phyloP scores from a whole-genome alignment of 116 monocot genomes.

The Iris pallida region DNA sequence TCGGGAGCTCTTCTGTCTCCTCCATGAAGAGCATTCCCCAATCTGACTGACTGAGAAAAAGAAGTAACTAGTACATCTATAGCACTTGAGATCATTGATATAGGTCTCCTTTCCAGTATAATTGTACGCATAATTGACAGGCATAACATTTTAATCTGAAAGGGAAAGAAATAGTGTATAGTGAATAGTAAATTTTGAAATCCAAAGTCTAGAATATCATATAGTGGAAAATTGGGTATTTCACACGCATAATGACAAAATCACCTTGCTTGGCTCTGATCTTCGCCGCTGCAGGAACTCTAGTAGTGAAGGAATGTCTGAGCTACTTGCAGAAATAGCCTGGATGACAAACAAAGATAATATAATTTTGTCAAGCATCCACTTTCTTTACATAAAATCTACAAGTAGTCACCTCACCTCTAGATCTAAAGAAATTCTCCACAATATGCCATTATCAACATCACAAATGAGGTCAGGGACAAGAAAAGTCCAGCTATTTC shows the following conservation, averaged over 20 bases:
- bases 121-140: constrained; percentile 60
- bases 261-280: constrained; percentile 66
- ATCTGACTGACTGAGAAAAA: constrained; percentile 58
- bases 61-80: constrained; percentile 73
- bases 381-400: not conserved
- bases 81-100: constrained; percentile 58
- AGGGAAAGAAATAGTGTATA: constrained; percentile 4
- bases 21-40: constrained; percentile 33
- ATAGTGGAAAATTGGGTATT: not conserved
- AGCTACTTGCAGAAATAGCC: constrained; percentile 95
- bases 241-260: not conserved
- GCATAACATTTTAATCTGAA: constrained; percentile 73
- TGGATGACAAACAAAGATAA: constrained; percentile 19
- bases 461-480: constrained; percentile 93
- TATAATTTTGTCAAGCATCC: not conserved
- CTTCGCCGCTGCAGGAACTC: constrained; percentile 86
- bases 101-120: constrained; percentile 78
- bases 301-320: constrained; percentile 70
- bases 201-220: not conserved
- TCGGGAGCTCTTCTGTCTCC: constrained; percentile 26
- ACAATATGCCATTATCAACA: constrained; percentile 84
- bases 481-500: constrained; percentile 80
- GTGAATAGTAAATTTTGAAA: not conserved
- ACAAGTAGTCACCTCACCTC: constrained; percentile 43
- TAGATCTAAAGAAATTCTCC: constrained; percentile 79